Evolutionary conservation across 164 flowering plant genomes (phyloP), one percentile per base, ranked within the genome.

Genomic region (Vitis cinerea): DNA sequence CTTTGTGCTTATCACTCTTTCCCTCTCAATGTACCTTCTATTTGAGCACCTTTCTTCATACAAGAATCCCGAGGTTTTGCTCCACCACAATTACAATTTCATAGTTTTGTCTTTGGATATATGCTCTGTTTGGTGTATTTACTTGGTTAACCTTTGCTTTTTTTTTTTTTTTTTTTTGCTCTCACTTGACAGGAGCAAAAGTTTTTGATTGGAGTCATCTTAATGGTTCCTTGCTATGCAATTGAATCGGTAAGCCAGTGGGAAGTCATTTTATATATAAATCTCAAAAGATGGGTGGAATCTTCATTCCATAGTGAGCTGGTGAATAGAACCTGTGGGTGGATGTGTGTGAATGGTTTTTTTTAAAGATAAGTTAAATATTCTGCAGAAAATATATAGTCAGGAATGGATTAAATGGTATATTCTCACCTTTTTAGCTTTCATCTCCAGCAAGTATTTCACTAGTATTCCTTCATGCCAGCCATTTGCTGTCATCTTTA

Each of bases 211-310:
- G 97, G 99, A 50, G 98, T 95, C 56, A 75, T 93, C 65, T 77
- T 93, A 47, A 95, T 95, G 99, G 99, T 93, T 72, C 99, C 98
- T 9, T 90, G 97, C 73, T 95, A 95, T 77, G 74, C 93, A 11
- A 70, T 95, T 81, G 99, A 95, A 84, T 95, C 99, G 23, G 99
- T 95, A 73, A 86, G 90, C 19, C 16, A 49, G 59, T 64, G 44
- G 44, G 44, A 37, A 37, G 44, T 37, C 44, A 3, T 37, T 37
- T 6, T 37, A 0, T 37, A 37, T 37, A 37, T 37, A 37, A 37
- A 37, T 37, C 27, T 37, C 44, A 6, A 37, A 37, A 37, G 44
- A 37, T 3, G 44, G 4, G 4, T 37, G 4, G 44, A 37, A 37
- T 37, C 44, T 37, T 37, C 44, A 4, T 3, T 37, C 44, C 7